Evolutionary conservation across 352 stramenopile species (phyloP).

Genomic region (Bremia lactucae): DNA sequence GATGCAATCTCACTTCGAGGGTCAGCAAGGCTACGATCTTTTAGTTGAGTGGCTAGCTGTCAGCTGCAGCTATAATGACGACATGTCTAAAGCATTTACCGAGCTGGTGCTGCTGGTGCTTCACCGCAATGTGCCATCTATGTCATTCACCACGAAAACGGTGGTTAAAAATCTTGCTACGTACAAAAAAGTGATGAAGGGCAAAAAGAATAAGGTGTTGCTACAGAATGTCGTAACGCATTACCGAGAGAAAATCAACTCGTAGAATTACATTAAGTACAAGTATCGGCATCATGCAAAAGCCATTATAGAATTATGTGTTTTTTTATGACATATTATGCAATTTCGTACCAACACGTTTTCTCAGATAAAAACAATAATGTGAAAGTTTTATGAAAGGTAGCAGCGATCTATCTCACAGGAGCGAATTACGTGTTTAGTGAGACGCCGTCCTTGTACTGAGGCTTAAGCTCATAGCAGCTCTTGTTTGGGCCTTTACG

Average conservation of each 20-base stretch:
- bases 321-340: background rate
- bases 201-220: conserved; percentile 39
- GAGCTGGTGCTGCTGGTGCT: conserved; percentile 48
- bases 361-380: background rate
- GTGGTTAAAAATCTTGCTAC: conserved; percentile 17
- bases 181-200: conserved; percentile 22
- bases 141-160: conserved; percentile 38
- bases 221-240: conserved; percentile 27
- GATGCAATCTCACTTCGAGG: conserved; percentile 40
- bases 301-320: background rate
- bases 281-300: no score
- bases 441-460: conserved; percentile 72
- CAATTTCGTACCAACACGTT: background rate
- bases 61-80: conserved; percentile 38
- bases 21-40: conserved; percentile 40
- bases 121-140: conserved; percentile 31
- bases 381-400: background rate
- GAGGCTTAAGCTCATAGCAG: conserved; percentile 82
- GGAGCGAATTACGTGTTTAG: conserved; percentile 19
- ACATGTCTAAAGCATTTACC: conserved; percentile 31
- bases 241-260: conserved; percentile 24
- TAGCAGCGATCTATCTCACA: background rate
- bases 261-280: no score
- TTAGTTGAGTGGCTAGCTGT: conserved; percentile 47
- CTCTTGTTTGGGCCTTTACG: conserved; percentile 85